Conservation (phyloP, 2,329 filamentous ascomycete species). For the Hypocreales sp. region DNA sequence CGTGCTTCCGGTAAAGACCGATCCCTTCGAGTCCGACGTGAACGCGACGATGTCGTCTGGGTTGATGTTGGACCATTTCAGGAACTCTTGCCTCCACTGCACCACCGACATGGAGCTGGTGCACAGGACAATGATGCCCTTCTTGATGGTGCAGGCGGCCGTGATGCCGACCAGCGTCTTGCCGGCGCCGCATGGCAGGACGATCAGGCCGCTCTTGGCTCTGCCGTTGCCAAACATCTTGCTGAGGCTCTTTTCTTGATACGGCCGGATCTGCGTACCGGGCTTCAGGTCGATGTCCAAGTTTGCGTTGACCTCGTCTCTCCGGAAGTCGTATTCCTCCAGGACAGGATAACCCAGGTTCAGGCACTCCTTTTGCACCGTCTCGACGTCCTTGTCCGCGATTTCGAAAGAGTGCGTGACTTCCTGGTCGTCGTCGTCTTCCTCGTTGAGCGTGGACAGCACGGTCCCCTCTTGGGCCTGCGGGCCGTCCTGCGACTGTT, state of each 20-base stretch:
- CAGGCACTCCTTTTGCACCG: constrained; percentile 78
- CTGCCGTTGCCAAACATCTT: constrained; percentile 99
- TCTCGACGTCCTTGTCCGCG: constrained; percentile 63
- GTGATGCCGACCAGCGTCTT: constrained; percentile 98
- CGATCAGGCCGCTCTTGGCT: constrained; percentile 94
- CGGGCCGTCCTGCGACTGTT: constrained; percentile 29
- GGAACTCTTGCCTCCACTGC: constrained; percentile 90
- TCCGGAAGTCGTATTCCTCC: constrained; percentile 94
- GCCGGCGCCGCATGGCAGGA: constrained; percentile 87
- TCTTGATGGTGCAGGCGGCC: constrained; percentile 93
- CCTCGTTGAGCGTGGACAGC: constrained; percentile 60
- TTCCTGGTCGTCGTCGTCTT: constrained; percentile 77
- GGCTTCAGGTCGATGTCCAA: constrained; percentile 88
- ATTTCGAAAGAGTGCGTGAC: constrained; percentile 93
- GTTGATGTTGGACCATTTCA: constrained; percentile 95
- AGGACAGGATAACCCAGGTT: constrained; percentile 76
- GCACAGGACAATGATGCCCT: constrained; percentile 86
- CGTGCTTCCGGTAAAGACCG: constrained; percentile 67
- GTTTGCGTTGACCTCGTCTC: constrained; percentile 77
- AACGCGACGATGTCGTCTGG: constrained; percentile 90
- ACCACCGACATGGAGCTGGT: constrained; percentile 97
- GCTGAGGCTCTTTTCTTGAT: constrained; percentile 92
- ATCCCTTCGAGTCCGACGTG: constrained; percentile 79
- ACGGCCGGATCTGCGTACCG: constrained; percentile 77
- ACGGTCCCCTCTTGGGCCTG: constrained; percentile 49